phyloP scores from a whole-genome alignment of 352 stramenopile species.

The Phytophthora sojae region DNA sequence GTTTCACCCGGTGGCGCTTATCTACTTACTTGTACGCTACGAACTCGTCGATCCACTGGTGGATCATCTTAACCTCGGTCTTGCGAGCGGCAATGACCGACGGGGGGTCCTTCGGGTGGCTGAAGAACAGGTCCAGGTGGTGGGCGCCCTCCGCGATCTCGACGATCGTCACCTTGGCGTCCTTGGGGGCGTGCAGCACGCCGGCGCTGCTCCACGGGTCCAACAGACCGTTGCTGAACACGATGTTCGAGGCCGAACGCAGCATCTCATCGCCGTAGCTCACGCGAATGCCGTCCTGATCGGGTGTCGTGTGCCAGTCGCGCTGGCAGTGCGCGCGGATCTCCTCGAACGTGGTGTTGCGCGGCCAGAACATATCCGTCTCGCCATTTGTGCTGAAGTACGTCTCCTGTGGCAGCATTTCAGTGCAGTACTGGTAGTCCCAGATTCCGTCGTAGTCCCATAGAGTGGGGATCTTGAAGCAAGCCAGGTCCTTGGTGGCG shows the following conservation, averaged over 20 bases:
- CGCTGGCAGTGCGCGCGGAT: constrained; percentile 70
- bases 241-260: constrained; percentile 90
- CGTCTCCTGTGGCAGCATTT: constrained; percentile 92
- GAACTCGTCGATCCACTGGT: constrained; percentile 86
- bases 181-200: constrained; percentile 67
- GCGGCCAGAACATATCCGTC: constrained; percentile 94
- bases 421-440: constrained; percentile 93
- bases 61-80: constrained; percentile 83
- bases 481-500: constrained; percentile 72
- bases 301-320: constrained; percentile 70
- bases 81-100: constrained; percentile 79
- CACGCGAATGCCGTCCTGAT: constrained; percentile 79
- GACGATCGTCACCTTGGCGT: constrained; percentile 70
- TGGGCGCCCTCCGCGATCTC: constrained; percentile 85
- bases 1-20: neutral
- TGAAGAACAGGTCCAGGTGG: constrained; percentile 95
- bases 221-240: constrained; percentile 95
- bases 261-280: constrained; percentile 77
- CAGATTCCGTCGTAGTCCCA: constrained; percentile 89
- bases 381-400: constrained; percentile 90
- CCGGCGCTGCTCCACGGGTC: constrained; percentile 94
- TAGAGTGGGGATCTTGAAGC: constrained; percentile 75
- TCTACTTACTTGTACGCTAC: constrained; percentile 40
- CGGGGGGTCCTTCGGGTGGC: constrained; percentile 81
- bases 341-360: constrained; percentile 65